Evolutionary conservation across 345 rosid genomes (phyloP).

Genomic region (Schrenkiella parvula): DNA sequence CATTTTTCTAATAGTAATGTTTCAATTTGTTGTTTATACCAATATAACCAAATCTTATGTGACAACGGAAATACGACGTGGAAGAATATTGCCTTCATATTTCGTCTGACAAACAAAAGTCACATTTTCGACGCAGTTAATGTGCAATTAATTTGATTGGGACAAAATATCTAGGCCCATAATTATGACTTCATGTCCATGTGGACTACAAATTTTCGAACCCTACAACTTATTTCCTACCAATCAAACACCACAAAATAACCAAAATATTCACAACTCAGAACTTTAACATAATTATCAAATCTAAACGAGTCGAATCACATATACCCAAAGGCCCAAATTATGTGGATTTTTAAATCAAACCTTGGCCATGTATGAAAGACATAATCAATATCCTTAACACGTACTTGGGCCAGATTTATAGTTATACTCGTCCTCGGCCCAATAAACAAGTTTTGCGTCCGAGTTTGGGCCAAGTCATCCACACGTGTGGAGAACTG

Average conservation of each 20-base stretch:
- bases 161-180: background rate
- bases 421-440: background rate
- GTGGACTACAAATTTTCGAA: background rate
- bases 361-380: background rate
- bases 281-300: background rate
- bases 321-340: background rate
- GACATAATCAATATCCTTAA: background rate
- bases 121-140: background rate
- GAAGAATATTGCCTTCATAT: background rate
- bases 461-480: background rate
- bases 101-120: background rate
- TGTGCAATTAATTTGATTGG: background rate
- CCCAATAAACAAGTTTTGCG: background rate
- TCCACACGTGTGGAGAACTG: conserved; percentile 12
- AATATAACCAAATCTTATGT: background rate
- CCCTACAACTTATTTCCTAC: background rate
- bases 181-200: background rate
- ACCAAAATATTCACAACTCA: background rate
- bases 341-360: background rate
- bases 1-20: background rate
- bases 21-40: background rate
- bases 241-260: background rate
- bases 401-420: background rate
- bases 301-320: background rate
- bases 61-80: conserved; percentile 17